These are phyloP conservation scores for Erigeron canadensis DNA, from an alignment of 129 eudicot species.

Conservation along the genomic window DNA sequence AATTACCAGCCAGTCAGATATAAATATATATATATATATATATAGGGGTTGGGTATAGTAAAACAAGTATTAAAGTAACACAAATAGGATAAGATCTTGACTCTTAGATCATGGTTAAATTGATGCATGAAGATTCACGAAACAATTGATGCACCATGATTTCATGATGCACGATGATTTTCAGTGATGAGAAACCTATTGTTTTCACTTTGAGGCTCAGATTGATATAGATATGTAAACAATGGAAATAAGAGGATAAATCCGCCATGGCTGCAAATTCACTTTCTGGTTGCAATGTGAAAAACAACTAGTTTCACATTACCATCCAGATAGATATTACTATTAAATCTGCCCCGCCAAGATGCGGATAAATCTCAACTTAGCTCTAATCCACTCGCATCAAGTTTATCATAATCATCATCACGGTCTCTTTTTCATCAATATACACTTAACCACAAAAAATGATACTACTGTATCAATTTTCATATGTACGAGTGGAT, in stretches of 20 bases:
- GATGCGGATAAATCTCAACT: slow-evolving; percentile 19
- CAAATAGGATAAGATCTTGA: too few species aligned
- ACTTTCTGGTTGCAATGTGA: neutral
- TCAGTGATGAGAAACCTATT: too few species aligned
- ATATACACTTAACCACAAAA: too few species aligned
- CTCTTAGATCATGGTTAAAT: too few species aligned
- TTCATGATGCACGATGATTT: too few species aligned
- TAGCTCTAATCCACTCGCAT: slow-evolving; percentile 16
- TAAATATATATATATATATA: too few species aligned
- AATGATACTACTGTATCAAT: too few species aligned
- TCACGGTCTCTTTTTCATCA: slow-evolving; percentile 13
- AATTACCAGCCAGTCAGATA: too few species aligned
- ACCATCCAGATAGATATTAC: neutral
- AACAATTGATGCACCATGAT: too few species aligned
- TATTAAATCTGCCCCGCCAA: slow-evolving; percentile 14
- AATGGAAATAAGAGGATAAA: neutral
- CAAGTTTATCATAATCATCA: slow-evolving; percentile 9
- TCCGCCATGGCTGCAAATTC: slow-evolving; percentile 24
- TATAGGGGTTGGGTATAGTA: too few species aligned
- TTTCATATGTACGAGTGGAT: neutral
- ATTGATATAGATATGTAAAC: neutral
- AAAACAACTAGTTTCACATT: neutral
- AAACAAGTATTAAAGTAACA: too few species aligned
- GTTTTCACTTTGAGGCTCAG: slow-evolving; percentile 2
- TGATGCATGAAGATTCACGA: too few species aligned